These are phyloP conservation scores for Gossypium aridum DNA, from an alignment of 441 rosid species.

Conservation along the genomic window DNA sequence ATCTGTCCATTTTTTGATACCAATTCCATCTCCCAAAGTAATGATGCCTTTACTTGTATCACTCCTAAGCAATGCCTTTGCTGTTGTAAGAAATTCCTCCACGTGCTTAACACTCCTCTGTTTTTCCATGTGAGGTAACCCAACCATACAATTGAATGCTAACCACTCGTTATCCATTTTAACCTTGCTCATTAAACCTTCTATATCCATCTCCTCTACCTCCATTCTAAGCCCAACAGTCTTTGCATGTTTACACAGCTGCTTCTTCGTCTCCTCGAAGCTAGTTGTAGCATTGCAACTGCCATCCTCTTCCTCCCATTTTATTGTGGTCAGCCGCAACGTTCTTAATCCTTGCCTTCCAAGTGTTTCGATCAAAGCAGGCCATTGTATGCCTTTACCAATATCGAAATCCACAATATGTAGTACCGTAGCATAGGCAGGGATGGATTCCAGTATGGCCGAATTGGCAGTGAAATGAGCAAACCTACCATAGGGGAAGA, in stretches of 20 bases:
- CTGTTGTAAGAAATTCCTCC: conserved; percentile 18
- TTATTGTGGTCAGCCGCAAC: conserved; percentile 25
- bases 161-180: conserved; percentile 23
- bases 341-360: conserved; percentile 10
- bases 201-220: conserved; percentile 26
- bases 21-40: conserved; percentile 21
- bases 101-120: conserved; percentile 5
- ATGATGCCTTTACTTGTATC: conserved; percentile 14
- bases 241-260: conserved; percentile 20
- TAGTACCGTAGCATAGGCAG: conserved; percentile 15
- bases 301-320: conserved; percentile 20
- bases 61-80: conserved; percentile 15
- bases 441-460: conserved; percentile 29
- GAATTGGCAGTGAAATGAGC: conserved; percentile 45
- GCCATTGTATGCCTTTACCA: conserved; percentile 39
- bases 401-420: conserved; percentile 36
- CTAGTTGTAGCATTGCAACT: not conserved
- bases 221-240: conserved; percentile 24
- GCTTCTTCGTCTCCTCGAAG: conserved; percentile 16
- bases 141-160: conserved; percentile 37
- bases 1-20: not conserved
- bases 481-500: conserved; percentile 32
- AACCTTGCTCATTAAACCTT: conserved; percentile 19
- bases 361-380: conserved; percentile 30
- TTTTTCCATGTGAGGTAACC: conserved; percentile 27